Percentiles rank a stretch among this genome's conserved stretches.
These are phyloP conservation scores for Medicago lupulina DNA, from an alignment of 306 rosid genomes.

Conservation along the genomic window DNA sequence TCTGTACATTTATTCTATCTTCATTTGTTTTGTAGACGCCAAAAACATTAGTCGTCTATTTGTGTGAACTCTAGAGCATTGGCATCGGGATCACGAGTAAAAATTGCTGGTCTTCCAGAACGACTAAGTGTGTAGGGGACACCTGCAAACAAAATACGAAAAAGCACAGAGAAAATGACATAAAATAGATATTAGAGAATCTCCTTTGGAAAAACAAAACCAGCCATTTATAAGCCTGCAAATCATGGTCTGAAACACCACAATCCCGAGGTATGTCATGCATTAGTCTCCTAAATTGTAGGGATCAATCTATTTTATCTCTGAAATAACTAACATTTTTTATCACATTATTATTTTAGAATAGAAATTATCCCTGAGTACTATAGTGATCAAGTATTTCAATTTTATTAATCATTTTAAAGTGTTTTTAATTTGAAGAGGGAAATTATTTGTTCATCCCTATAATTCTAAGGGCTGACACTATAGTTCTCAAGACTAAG, in stretches of 20 bases:
- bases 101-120: conserved; percentile 97
- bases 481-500: too few relatives aligned
- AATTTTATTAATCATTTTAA: too few relatives aligned
- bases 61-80: conserved; percentile 94
- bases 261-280: too few relatives aligned
- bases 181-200: background rate
- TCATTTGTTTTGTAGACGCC: background rate
- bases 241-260: conserved; percentile 11
- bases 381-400: too few relatives aligned
- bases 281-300: too few relatives aligned
- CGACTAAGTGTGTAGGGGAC: conserved; percentile 88
- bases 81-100: conserved; percentile 89
- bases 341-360: too few relatives aligned
- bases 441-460: too few relatives aligned
- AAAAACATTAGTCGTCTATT: conserved; percentile 59
- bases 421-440: too few relatives aligned
- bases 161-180: conserved; percentile 10
- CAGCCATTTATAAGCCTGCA: background rate
- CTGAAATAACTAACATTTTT: too few relatives aligned
- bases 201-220: background rate
- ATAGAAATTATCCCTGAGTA: too few relatives aligned
- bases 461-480: too few relatives aligned
- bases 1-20: conserved; percentile 29
- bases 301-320: too few relatives aligned
- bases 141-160: conserved; percentile 63